phyloP scores from a whole-genome alignment of 2,329 filamentous ascomycete genomes.

The Arthrobotrys conoides region DNA sequence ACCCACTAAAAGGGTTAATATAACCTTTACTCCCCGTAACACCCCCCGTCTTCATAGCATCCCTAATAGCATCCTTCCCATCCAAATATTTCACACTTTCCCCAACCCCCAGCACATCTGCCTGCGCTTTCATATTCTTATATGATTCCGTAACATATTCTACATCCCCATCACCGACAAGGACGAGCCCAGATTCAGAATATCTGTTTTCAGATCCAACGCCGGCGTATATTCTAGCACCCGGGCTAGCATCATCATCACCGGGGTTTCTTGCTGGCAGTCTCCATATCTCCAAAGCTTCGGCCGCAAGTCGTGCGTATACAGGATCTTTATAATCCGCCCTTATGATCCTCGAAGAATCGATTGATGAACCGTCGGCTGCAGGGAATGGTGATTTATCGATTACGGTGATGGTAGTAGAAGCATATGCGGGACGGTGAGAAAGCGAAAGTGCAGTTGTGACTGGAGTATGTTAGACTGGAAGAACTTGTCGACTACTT shows the following conservation, averaged over 20 bases:
- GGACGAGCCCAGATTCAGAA: conserved; percentile 77
- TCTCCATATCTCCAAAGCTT: conserved; percentile 80
- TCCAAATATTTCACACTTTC: conserved; percentile 67
- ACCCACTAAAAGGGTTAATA: conserved; percentile 80
- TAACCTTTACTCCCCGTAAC: conserved; percentile 77
- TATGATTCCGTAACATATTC: conserved; percentile 75
- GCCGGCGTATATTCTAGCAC: conserved; percentile 67
- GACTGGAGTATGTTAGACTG: conserved; percentile 62
- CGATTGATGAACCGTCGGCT: conserved; percentile 74
- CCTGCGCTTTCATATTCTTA: conserved; percentile 74
- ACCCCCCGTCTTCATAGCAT: conserved; percentile 70
- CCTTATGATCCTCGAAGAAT: conserved; percentile 76
- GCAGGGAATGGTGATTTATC: conserved; percentile 75
- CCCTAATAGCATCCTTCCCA: conserved; percentile 68
- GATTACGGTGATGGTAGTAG: conserved; percentile 75
- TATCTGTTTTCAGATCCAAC: conserved; percentile 78
- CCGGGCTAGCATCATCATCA: conserved; percentile 51
- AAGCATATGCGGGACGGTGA: conserved; percentile 70
- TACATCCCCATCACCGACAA: conserved; percentile 72
- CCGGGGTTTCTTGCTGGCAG: conserved; percentile 33
- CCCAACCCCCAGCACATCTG: conserved; percentile 66
- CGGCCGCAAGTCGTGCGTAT: conserved; percentile 80
- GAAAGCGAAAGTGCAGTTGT: conserved; percentile 63
- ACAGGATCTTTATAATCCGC: conserved; percentile 84
- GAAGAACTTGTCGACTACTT: conserved; percentile 63